Evolutionary conservation across 768 basidiomycete species (phyloP).

Genomic region (Candolleomyces efflorescens): DNA sequence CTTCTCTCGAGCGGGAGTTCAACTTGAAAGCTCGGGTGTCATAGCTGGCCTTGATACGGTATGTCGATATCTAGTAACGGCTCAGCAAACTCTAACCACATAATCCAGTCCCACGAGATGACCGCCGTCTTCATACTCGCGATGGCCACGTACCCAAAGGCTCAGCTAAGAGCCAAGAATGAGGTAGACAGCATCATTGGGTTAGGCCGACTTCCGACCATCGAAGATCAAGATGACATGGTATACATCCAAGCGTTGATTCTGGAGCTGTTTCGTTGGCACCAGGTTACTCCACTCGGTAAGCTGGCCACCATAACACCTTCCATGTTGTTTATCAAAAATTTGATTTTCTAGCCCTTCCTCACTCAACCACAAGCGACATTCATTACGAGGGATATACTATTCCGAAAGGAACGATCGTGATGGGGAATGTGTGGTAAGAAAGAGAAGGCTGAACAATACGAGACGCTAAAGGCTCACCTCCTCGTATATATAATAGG

Average conservation of each 20-base stretch:
- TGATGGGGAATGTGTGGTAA: not conserved
- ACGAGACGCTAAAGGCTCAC: not conserved
- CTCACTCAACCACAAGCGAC: constrained; percentile 12
- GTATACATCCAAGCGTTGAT: constrained; percentile 13
- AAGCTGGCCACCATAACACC: not conserved
- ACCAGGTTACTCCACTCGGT: not conserved
- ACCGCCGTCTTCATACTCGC: constrained; percentile 10
- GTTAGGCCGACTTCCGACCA: constrained; percentile 11
- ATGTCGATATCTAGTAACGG: not conserved
- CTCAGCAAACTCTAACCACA: not conserved
- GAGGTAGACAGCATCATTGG: constrained; percentile 15
- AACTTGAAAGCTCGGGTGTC: not conserved
- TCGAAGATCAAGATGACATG: constrained; percentile 7
- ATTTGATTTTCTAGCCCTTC: constrained; percentile 3
- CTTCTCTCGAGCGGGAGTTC: too few relatives aligned
- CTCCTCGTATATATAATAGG: not conserved
- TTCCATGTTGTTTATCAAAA: not conserved
- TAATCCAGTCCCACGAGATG: not conserved
- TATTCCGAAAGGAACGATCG: constrained; percentile 10
- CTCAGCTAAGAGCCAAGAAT: constrained; percentile 10
- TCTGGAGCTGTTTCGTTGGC: constrained; percentile 12
- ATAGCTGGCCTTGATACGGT: constrained; percentile 8
- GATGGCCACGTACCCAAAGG: constrained; percentile 12
- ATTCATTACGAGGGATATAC: constrained; percentile 15
- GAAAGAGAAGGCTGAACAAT: not conserved